phyloP scores from a whole-genome alignment of 768 basidiomycete species.

The Tulasnella sp. region DNA sequence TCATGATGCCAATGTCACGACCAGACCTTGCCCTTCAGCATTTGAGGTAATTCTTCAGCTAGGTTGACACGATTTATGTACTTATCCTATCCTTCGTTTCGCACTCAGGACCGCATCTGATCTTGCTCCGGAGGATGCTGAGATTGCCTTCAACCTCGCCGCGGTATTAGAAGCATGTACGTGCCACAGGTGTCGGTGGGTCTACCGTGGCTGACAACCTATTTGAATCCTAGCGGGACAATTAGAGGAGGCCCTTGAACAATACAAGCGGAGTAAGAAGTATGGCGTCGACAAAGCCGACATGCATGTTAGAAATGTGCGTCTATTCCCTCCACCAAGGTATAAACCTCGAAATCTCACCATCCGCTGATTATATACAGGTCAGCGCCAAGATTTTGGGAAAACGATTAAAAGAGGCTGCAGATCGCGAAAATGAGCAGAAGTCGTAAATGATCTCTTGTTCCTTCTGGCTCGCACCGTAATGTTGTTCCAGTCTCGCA shows the following conservation, averaged over 20 bases:
- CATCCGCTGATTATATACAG: slow-evolving; percentile 28
- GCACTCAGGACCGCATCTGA: slow-evolving; percentile 57
- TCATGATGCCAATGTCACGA: slow-evolving; percentile 64
- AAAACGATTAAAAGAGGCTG: slow-evolving; percentile 38
- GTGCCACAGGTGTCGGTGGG: slow-evolving; percentile 22
- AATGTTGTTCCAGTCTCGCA: no score
- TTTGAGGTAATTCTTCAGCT: slow-evolving; percentile 43
- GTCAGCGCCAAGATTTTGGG: slow-evolving; percentile 73
- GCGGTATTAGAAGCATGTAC: slow-evolving; percentile 82
- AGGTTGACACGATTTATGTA: slow-evolving; percentile 17
- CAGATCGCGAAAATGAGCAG: not conserved
- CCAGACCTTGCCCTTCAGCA: slow-evolving; percentile 83
- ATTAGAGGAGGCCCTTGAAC: slow-evolving; percentile 66
- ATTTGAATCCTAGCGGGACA: slow-evolving; percentile 46
- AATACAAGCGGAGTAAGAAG: slow-evolving; percentile 70
- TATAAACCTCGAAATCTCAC: slow-evolving; percentile 17
- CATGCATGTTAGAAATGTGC: slow-evolving; percentile 67
- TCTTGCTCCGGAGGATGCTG: slow-evolving; percentile 80
- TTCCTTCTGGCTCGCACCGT: no score
- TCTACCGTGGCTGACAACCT: not conserved
- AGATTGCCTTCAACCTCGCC: slow-evolving; percentile 84
- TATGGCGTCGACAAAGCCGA: slow-evolving; percentile 72
- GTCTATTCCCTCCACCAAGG: slow-evolving; percentile 20
- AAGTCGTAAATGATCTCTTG: not conserved
- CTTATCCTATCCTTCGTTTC: slow-evolving; percentile 19